phyloP scores from a whole-genome alignment of 164 flowering plant species.

The Magnolia officinalis region DNA sequence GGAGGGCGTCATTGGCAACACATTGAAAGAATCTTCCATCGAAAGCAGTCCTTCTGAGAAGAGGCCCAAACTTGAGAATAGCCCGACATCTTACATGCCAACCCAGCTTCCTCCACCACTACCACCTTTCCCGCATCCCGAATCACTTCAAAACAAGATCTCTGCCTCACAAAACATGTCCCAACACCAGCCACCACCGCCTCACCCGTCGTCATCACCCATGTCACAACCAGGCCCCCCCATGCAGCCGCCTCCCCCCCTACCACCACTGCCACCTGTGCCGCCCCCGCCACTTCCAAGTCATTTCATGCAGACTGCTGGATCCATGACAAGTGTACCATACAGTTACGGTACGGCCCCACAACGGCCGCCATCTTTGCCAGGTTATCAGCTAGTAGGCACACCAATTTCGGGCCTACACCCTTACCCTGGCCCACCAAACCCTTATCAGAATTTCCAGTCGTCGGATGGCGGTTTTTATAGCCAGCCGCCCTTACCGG shows the following conservation, averaged over 20 bases:
- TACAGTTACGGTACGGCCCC: constrained; percentile 45
- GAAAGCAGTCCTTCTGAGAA: constrained; percentile 57
- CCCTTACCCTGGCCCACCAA: constrained; percentile 40
- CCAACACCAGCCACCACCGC: constrained; percentile 19
- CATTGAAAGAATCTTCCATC: constrained; percentile 37
- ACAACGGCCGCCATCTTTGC: constrained; percentile 35
- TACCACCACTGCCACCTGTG: constrained; percentile 40
- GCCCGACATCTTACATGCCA: constrained; percentile 35
- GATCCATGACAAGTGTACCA: constrained; percentile 37
- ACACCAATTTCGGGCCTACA: constrained; percentile 38
- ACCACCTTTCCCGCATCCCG: constrained; percentile 38
- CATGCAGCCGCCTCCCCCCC: constrained; percentile 19
- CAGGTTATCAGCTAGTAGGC: constrained; percentile 41
- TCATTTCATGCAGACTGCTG: constrained; percentile 51
- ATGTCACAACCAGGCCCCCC: constrained; percentile 15
- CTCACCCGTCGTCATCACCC: constrained; percentile 59
- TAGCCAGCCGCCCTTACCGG: constrained; percentile 55
- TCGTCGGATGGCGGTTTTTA: constrained; percentile 61
- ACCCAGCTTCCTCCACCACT: constrained; percentile 42
- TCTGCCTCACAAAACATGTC: constrained; percentile 24
- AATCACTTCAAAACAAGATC: constrained; percentile 31
- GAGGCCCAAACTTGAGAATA: constrained; percentile 60
- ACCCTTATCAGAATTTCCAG: constrained; percentile 54
- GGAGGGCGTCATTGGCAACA: constrained; percentile 59
- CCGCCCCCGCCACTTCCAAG: constrained; percentile 51